These are phyloP conservation scores for Picea mariana DNA, from an alignment of 83 land plant species.

Conservation along the genomic window DNA sequence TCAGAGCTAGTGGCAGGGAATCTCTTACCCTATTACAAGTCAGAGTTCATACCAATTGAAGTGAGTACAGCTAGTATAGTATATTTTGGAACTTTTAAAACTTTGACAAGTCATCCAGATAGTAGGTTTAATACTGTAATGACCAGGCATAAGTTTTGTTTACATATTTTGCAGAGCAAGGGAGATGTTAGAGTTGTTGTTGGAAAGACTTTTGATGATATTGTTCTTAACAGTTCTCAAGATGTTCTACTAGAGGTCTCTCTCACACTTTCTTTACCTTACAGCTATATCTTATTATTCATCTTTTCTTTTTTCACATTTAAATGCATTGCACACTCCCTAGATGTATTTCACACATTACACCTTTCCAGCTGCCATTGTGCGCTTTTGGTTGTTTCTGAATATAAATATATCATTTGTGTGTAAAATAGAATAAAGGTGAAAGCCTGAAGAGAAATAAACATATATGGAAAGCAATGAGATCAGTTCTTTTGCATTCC, in stretches of 20 bases:
- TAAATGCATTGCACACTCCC: neutral
- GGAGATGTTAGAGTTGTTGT: constrained; percentile 68
- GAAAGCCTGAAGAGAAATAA: neutral
- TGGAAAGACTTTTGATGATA: constrained; percentile 81
- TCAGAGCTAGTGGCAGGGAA: constrained; percentile 49
- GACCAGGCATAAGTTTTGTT: neutral
- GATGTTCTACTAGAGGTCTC: constrained; percentile 87
- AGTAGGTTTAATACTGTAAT: no score
- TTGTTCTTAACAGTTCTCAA: constrained; percentile 68
- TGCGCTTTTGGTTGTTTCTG: neutral
- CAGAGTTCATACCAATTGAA: constrained; percentile 72
- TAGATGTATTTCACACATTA: neutral
- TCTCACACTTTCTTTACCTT: constrained; percentile 11
- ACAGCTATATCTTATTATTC: neutral
- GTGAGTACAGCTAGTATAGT: constrained; percentile 39
- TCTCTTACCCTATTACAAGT: constrained; percentile 59
- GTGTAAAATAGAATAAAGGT: neutral
- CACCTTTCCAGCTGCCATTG: neutral
- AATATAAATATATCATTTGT: neutral
- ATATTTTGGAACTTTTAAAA: constrained; percentile 7
- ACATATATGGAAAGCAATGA: neutral
- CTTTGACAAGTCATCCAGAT: neutral
- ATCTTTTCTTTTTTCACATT: neutral
- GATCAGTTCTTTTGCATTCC: neutral
- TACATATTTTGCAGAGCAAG: constrained; percentile 46